Percentiles rank a stretch among this genome's conserved stretches.
Evolutionary conservation across 2,329 filamentous ascomycete genomes (phyloP).

Genomic region (Gaeumannomyces sp.): DNA sequence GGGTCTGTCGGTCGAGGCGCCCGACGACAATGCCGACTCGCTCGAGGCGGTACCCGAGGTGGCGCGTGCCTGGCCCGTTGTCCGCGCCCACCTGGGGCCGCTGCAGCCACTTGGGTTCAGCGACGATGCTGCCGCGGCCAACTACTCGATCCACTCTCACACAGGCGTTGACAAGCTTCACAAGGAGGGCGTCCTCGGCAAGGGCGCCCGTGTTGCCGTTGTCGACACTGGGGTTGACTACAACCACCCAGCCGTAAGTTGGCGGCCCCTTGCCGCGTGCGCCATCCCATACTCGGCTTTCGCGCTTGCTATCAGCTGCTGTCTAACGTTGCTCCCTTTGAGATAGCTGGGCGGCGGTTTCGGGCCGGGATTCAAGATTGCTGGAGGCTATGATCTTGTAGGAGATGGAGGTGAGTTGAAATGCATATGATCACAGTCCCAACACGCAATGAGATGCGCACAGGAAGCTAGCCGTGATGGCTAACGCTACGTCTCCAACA

Average conservation of each 20-base stretch:
- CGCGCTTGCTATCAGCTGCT: neutral
- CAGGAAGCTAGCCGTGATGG: too few species aligned
- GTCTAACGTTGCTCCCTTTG: neutral
- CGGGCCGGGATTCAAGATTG: slow-evolving; percentile 18
- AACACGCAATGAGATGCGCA: slow-evolving; percentile 9
- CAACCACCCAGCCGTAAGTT: slow-evolving; percentile 15
- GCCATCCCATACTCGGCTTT: neutral
- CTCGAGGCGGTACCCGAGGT: slow-evolving; percentile 15
- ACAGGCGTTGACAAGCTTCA: slow-evolving; percentile 19
- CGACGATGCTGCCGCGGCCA: slow-evolving; percentile 15
- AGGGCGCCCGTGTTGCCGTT: slow-evolving; percentile 16
- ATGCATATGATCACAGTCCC: slow-evolving; percentile 21
- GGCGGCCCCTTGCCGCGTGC: neutral
- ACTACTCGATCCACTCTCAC: slow-evolving; percentile 17
- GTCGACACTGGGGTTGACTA: slow-evolving; percentile 19
- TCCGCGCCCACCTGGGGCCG: slow-evolving; percentile 16
- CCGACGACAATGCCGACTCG: slow-evolving; percentile 17
- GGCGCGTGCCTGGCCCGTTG: slow-evolving; percentile 19
- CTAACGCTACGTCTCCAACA: slow-evolving; percentile 10
- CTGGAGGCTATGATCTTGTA: slow-evolving; percentile 20
- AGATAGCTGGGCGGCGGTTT: slow-evolving; percentile 23
- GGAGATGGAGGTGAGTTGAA: slow-evolving; percentile 18
- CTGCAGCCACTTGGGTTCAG: slow-evolving; percentile 13
- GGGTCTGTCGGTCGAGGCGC: slow-evolving; percentile 17
- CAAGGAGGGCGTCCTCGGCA: slow-evolving; percentile 13